Evolutionary conservation across 1,139 yeast species (phyloP), one percentile per base, ranked within the genome.

Genomic region (Yamadazyma dushanensis): DNA sequence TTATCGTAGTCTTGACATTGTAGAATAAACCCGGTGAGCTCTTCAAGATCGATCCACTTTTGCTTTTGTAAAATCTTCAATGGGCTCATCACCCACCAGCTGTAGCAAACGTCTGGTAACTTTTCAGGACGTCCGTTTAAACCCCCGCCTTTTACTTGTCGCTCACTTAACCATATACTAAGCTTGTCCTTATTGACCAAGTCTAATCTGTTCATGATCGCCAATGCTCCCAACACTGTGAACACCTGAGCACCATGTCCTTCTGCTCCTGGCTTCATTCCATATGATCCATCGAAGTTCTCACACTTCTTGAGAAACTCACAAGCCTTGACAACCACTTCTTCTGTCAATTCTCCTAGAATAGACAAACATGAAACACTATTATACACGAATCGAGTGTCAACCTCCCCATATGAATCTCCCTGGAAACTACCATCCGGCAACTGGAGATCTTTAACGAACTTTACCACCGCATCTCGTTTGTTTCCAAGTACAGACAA

Each of bases 271-370:
- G 98, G 98, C 8, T 80, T 79, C 62, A 87, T 68, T 0, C 98
- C 98, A 66, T 86, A 92, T 0, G 96, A 96, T 3, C 98, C 99
- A 56, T 92, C 98, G 54, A 88, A 92, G 57, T 94, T 94, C 44
- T 76, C 82, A 58, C 98, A 94, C 29, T 56, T 53, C 41, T 75
- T 51, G 8, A 90, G 76, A 61, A 80, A 92, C 1, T 64, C 66
- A 1, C 78, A 80, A 0, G 96, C 87, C 1, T 78, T 78, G 7
- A 75, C 80, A 0, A 77, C 81, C 7, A 86, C 64, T 16, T 79
- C 73, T 4, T 66, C 54, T n/a, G 79, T 76, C 40, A 90, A 64
- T 39, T 66, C 76, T 11, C 80, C 90, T 23, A 92, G 59, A 7
- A 92, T 70, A 1, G 87, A 74, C 37, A 92, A 66, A 0, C 87